Base-by-base conservation (phyloP, 2,329 filamentous ascomycete genomes). In the Xylaria sp. region DNA sequence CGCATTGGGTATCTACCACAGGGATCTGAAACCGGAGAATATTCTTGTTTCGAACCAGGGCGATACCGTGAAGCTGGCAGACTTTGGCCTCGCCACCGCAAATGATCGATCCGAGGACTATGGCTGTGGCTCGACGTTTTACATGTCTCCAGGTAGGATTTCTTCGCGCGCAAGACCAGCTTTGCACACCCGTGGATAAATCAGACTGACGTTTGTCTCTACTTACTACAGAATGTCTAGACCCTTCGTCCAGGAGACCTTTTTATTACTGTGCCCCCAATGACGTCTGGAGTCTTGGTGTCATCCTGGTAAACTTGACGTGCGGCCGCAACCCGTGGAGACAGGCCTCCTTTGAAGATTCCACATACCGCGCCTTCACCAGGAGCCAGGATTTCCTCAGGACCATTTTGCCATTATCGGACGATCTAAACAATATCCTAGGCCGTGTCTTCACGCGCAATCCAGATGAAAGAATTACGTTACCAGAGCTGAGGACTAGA, bases 241-340 rank as follows among this genome's bases (percentile, higher is more conserved):
- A 97, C 81, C 93, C 93, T 76, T 87, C 90, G 66, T 82, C 91
- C 84, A 77, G 89, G 88, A 87, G 88, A 85, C 81, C 92, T 36
- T 95, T 88, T 81, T 99, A 99, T 81, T 90, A 90, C 74, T 97
- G 94, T 73, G 94, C 93, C 61, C 93, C 95, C 66, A 99, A 98
- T 83, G 96, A 99, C 81, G 90, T 98, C 75, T 99, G 96, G 96
- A 95, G 93, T 77, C 88, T 99, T n/a, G 96, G 96, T 74, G 95
- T 99, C 62, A 97, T 99, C 79, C 87, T 99, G 69, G 94, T 99
- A 76, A 99, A 99, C 84, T 86, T 99, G 74, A 97, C 94, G 60
- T 99, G 96, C 83, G 96, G 96, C 78, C 93, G 96, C 80, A 99
- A 99, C 82, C 96, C 96, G 68, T 99, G 96, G 96, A 98, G 98